These are phyloP conservation scores for Claviceps monticola DNA, from an alignment of 2,329 filamentous ascomycete genomes.

Conservation along the genomic window DNA sequence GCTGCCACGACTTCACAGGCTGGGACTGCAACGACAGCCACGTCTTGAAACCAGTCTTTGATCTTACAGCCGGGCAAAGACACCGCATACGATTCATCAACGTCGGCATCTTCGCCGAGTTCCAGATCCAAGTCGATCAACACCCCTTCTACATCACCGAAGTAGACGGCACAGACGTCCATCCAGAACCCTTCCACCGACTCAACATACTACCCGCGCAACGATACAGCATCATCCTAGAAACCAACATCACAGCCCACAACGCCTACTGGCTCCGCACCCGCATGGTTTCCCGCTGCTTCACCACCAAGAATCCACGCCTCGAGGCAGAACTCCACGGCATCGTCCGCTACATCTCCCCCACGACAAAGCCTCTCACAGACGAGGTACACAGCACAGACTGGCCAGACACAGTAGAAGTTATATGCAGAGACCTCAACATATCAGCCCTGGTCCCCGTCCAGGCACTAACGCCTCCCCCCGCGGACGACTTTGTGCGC, in stretches of 20 bases:
- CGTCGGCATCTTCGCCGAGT: conserved; percentile 55
- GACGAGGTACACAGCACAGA: conserved; percentile 26
- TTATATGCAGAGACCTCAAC: conserved; percentile 40
- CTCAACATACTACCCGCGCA: conserved; percentile 57
- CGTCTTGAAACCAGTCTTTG: conserved; percentile 25
- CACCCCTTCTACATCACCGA: conserved; percentile 53
- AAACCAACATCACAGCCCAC: conserved; percentile 39
- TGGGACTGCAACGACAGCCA: conserved; percentile 31
- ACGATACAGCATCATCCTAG: conserved; percentile 53
- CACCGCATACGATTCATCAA: conserved; percentile 59
- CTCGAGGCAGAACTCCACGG: conserved; percentile 18
- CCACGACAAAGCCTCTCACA: accelerated
- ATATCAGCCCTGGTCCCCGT: conserved; percentile 30
- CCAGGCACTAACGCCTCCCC: conserved; percentile 20
- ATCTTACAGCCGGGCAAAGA: conserved; percentile 36
- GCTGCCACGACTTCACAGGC: conserved; percentile 20
- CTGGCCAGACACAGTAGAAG: conserved; percentile 32
- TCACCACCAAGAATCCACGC: conserved; percentile 17
- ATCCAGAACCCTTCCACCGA: conserved; percentile 42
- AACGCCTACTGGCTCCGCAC: conserved; percentile 52
- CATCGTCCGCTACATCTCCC: conserved; percentile 17
- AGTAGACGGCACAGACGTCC: conserved; percentile 54
- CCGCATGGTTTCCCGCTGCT: conserved; percentile 27
- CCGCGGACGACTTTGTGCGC: conserved; percentile 26
- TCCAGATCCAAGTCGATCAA: conserved; percentile 57